phyloP scores from a whole-genome alignment of 306 rosid genomes.

The Fagus crenata region DNA sequence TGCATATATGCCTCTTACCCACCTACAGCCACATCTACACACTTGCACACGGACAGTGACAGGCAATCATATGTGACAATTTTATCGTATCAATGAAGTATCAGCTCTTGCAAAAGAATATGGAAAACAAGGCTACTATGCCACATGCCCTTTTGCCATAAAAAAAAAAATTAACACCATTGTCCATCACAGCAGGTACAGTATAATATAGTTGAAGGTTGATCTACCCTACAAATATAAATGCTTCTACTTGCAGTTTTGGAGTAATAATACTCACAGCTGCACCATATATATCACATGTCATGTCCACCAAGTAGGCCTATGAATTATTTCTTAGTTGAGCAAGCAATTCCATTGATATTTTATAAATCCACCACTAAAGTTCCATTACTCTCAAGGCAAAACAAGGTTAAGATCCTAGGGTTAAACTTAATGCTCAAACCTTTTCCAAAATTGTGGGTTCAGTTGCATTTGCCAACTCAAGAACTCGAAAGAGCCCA shows the following conservation, averaged over 20 bases:
- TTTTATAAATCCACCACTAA: not conserved
- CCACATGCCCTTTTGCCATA: not conserved
- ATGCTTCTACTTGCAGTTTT: not conserved
- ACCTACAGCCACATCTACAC: conserved; percentile 1
- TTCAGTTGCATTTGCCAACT: conserved; percentile 91
- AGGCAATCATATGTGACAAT: not conserved
- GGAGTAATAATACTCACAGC: not conserved
- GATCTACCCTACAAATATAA: not conserved
- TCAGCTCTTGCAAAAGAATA: not conserved
- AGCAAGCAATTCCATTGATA: not conserved
- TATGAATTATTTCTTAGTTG: not conserved
- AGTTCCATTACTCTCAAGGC: not conserved
- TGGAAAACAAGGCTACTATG: not conserved
- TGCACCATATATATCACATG: not conserved
- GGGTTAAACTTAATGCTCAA: conserved; percentile 25
- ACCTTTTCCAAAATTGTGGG: conserved; percentile 93
- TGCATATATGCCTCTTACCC: not conserved
- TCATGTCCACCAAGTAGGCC: not conserved
- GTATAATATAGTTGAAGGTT: not conserved
- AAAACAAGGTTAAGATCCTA: not conserved
- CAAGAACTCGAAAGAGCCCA: conserved; percentile 92
- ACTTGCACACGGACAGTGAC: not conserved
- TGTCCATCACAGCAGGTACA: not conserved
- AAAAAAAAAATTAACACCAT: not conserved
- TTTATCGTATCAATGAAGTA: not conserved